Evolutionary conservation across 768 basidiomycete genomes (phyloP).

Genomic region (Termitomyces titanicus): DNA sequence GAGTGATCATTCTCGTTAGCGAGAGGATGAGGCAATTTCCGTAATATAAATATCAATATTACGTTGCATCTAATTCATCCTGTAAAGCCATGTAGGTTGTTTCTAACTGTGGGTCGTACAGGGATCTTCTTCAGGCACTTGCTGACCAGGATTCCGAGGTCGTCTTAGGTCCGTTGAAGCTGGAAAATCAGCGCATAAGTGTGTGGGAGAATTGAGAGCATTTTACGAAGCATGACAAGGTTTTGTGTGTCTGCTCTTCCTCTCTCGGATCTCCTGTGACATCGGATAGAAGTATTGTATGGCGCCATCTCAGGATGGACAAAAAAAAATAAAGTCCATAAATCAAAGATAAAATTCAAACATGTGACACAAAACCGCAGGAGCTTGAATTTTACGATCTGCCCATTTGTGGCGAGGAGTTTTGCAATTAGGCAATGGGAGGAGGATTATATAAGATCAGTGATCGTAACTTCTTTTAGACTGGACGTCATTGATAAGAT

Average conservation of each 20-base stretch:
- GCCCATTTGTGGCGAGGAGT: not conserved
- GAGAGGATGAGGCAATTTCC: not conserved
- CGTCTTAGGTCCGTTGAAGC: not conserved
- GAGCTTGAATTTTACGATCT: not conserved
- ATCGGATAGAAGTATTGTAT: not conserved
- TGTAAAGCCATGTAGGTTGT: not conserved
- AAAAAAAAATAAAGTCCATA: not conserved
- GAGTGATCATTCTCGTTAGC: too few species aligned
- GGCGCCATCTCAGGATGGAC: not conserved
- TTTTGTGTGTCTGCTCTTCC: not conserved
- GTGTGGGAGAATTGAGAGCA: not conserved
- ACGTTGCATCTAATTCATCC: not conserved
- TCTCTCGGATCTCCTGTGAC: not conserved
- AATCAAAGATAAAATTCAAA: not conserved
- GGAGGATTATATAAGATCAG: not conserved
- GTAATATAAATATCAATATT: not conserved
- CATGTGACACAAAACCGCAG: not conserved
- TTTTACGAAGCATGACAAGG: not conserved
- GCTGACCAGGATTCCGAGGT: not conserved
- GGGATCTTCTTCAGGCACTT: not conserved
- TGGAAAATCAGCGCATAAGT: not conserved
- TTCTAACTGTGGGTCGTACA: too few species aligned
- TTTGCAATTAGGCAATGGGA: too few species aligned
- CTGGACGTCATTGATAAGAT: conserved; percentile 9
- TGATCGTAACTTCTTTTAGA: not conserved